Percentiles rank a stretch among this genome's conserved stretches.
Evolutionary conservation across 176 grass and related monocot species (phyloP).

Genomic region (Canna indica): DNA sequence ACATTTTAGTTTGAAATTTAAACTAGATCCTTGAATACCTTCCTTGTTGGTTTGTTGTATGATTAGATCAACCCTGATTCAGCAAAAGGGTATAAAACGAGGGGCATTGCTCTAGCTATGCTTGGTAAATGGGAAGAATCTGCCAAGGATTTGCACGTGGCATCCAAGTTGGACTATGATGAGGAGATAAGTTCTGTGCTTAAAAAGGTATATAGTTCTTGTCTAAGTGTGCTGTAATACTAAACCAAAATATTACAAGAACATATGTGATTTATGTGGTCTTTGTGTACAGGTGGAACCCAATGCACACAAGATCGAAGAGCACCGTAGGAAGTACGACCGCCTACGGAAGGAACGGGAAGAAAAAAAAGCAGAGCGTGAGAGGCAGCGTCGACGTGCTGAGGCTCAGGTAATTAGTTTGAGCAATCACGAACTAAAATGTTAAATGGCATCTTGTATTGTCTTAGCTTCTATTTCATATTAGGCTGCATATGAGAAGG

Average conservation of each 20-base stretch:
- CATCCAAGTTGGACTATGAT: conserved; percentile 91
- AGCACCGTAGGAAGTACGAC: conserved; percentile 89
- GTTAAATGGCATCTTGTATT: neutral
- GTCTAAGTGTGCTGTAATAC: neutral
- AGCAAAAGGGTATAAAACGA: conserved; percentile 90
- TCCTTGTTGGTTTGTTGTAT: neutral
- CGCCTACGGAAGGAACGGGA: conserved; percentile 71
- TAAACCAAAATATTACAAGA: neutral
- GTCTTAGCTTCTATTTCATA: conserved; percentile 8
- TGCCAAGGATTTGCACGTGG: conserved; percentile 68
- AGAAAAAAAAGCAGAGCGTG: conserved; percentile 72
- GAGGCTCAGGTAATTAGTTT: conserved; percentile 61
- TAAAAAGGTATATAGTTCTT: conserved; percentile 47
- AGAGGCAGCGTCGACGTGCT: conserved; percentile 49
- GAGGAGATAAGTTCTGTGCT: conserved; percentile 89
- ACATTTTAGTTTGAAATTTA: neutral
- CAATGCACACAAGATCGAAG: conserved; percentile 91
- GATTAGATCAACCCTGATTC: conserved; percentile 89
- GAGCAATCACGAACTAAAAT: neutral
- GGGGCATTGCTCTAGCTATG: conserved; percentile 80
- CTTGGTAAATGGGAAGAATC: conserved; percentile 88
- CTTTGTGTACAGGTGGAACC: conserved; percentile 62
- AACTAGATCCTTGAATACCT: neutral
- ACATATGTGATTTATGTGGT: neutral
- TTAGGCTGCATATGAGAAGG: conserved; percentile 97